A percentile compares a stretch with the other conserved stretches of the same genome.
Evolutionary conservation across 495 filamentous ascomycete species (phyloP).

Genomic region (Xylaria scruposa): DNA sequence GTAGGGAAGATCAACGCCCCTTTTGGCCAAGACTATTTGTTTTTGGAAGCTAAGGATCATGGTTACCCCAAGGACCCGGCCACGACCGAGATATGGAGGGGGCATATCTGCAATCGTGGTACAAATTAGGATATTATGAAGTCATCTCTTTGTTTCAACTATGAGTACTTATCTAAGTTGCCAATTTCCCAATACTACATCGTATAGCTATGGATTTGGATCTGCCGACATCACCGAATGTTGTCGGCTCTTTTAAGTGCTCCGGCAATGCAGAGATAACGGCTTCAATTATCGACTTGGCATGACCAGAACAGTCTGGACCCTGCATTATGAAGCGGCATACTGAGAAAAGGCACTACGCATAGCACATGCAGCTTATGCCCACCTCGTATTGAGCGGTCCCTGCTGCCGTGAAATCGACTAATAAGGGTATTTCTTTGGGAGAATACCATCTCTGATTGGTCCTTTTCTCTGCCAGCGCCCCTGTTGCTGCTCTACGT

Average conservation of each 20-base stretch:
- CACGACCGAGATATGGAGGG: background rate
- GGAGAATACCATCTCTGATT: background rate
- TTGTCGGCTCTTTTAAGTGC: background rate
- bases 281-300: background rate
- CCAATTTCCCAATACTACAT: background rate
- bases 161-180: too few species aligned
- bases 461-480: background rate
- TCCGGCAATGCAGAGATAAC: background rate
- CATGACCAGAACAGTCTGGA: background rate
- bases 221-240: background rate
- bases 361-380: constrained; percentile 10
- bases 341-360: background rate
- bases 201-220: background rate
- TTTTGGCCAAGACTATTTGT: background rate
- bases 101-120: background rate
- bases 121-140: too few species aligned
- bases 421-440: background rate
- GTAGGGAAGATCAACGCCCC: background rate
- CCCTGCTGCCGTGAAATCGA: background rate
- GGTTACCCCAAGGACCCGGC: background rate
- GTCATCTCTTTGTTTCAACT: constrained; percentile 1
- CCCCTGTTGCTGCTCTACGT: constrained; percentile 23
- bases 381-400: constrained; percentile 18
- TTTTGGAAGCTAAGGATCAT: background rate
- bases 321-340: constrained; percentile 2